A percentile compares a stretch with the other conserved stretches of the same genome.
Conservation (phyloP, 768 basidiomycete genomes). For the Termitomyces sp. region DNA sequence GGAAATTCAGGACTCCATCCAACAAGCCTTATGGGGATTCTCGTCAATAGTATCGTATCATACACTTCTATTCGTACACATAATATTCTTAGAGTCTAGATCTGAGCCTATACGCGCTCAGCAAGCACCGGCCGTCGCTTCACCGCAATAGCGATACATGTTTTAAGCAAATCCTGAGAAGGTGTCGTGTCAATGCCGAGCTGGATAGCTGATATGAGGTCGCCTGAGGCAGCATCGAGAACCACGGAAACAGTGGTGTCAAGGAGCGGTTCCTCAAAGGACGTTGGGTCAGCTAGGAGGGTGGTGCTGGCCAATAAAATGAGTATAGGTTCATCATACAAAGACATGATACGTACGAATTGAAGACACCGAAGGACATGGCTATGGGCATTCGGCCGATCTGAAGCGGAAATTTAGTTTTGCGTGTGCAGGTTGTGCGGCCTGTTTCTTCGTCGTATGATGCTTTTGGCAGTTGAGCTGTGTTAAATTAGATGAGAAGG, state of each 20-base stretch:
- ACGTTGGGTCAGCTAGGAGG: slow-evolving; percentile 76
- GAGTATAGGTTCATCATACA: background rate
- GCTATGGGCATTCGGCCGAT: slow-evolving; percentile 41
- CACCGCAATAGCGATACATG: slow-evolving; percentile 21
- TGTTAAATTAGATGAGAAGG: background rate
- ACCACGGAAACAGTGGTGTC: slow-evolving; percentile 65
- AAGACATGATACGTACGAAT: slow-evolving; percentile 46
- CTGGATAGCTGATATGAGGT: slow-evolving; percentile 48
- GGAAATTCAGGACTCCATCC: background rate
- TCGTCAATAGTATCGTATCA: background rate
- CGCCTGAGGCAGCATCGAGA: slow-evolving; percentile 39
- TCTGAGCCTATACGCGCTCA: background rate
- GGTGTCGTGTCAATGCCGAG: slow-evolving; percentile 34
- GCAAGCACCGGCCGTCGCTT: slow-evolving; percentile 14
- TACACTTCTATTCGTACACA: slow-evolving; percentile 5
- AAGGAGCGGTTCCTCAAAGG: slow-evolving; percentile 87
- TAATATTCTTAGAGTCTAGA: background rate
- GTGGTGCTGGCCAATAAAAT: background rate
- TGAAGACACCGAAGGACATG: slow-evolving; percentile 77
- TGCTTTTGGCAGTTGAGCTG: slow-evolving; percentile 70
- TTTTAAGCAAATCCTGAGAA: slow-evolving; percentile 17
- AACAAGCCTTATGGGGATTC: background rate
- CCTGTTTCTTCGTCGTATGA: slow-evolving; percentile 63
- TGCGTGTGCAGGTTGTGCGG: slow-evolving; percentile 57
- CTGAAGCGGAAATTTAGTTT: slow-evolving; percentile 36